Base-by-base conservation (phyloP, 495 filamentous ascomycete genomes). In the Aspergillus leporis region DNA sequence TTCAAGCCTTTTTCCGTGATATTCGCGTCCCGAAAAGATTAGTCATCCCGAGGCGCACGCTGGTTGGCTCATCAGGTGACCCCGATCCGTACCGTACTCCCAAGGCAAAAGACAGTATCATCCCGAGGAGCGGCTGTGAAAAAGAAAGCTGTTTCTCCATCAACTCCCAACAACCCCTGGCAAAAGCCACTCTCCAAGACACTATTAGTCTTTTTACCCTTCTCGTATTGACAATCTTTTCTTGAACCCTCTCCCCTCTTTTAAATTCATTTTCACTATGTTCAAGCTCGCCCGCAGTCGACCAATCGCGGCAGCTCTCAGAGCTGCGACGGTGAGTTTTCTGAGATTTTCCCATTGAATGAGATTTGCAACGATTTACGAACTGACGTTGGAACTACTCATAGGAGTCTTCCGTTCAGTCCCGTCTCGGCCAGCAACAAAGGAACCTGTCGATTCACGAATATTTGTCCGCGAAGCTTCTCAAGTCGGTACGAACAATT, bases 381-480 rank as follows among this genome's bases (percentile, higher is more conserved):
- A 21, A 73, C 71, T 70, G 69, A 34, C 18, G 14, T n/a, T 50
- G 51, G 7, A 5, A 49, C 23, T 40, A n/a, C 19, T 12, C 67
- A 30, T 61, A 86, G 81, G 71, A 78, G 56, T 70, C 78, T 8
- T 77, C 81, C 56, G 59, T 81, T 46, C 79, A 75, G 64, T 78
- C 72, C 63, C 70, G 81, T 53, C 53, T 76, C 14, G 72, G 77
- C 61, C 66, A 78, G 66, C 85, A 87, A 70, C 93, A 96, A 76
- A 87, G 94, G 74, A 87, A 88, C 63, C 85, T 98, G 64, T 93
- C 91, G 61, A 96, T 98, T 65, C 94, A 98, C 81, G 94, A 98
- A 78, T 97, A 97, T 81, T 86, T 92, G 68, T 96, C 94, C 51
- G 91, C 92, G 64, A 87, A 90, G 61, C 86, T 98, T 53, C 82